Evolutionary conservation across 2,329 filamentous ascomycete species (phyloP), one percentile per base, ranked within the genome.

Genomic region (Aspergillus spinulosporus): DNA sequence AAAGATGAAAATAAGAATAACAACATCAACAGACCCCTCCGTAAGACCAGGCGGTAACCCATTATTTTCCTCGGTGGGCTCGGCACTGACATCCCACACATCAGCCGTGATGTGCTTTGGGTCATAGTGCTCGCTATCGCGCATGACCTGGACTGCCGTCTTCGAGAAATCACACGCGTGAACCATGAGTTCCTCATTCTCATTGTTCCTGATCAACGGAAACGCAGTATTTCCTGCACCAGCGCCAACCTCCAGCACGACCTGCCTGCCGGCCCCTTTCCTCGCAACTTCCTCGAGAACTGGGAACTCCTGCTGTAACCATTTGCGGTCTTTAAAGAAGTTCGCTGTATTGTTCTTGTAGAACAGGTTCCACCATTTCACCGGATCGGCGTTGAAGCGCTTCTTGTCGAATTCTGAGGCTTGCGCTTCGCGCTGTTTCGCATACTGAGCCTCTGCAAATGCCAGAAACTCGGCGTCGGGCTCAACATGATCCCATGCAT

Each of bases 281-380:
- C 82, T 78, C 9, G 89, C 93, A 49, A 96, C 82, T 56, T 89
- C 83, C 26, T 82, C 84, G n/a, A 99, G 78, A 3, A 97, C 78
- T 0, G 94, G 94, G 63, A 99, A 99, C 73, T 99, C 94, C 73
- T 97, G 93, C 62, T 89, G 88, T 32, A 99, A 78, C 94, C 94
- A 99, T 73, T 97, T 97, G 62, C 94, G 85, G 71, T 99, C 89
- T 76, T 99, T 99, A 85, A 99, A 99, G 77, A 99, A 99, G 70
- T 97, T 97, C 67, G 88, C 84, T 15, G 89, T 90, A 76, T 99
- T 97, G 78, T 97, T 96, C 76, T 94, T 92, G 80, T 99, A 99
- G 77, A 99, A 99, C 54, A 89, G 78, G 69, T 99, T 94, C 94
- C 94, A 99, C 90, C 92, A 97, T 74, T 92, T 96, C 60, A 90